These are phyloP conservation scores for Sugiyamaella paludigena DNA, from an alignment of 1,139 yeast species.

Conservation along the genomic window DNA sequence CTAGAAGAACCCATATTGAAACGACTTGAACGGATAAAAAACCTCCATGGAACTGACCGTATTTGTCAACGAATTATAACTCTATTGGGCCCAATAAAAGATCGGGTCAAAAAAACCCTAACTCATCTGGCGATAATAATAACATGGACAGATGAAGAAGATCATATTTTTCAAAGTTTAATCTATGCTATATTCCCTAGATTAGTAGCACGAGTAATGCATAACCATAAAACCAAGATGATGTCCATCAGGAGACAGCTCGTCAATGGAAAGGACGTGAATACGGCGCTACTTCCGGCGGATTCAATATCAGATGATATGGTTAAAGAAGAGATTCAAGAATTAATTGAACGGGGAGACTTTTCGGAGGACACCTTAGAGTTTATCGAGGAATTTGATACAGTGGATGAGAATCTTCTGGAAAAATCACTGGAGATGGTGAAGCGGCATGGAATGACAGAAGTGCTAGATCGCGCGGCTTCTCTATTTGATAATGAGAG, in stretches of 20 bases:
- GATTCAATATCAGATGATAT: background rate
- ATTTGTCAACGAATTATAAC: background rate
- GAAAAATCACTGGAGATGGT: background rate
- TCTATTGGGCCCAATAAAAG: slow-evolving; percentile 1
- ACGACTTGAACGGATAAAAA: background rate
- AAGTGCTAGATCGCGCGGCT: background rate
- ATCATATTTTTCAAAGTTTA: background rate
- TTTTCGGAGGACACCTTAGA: slow-evolving; percentile 1
- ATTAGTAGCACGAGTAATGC: background rate
- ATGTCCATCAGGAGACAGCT: too few relatives aligned
- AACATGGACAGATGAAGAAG: slow-evolving; percentile 2
- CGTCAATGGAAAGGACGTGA: too few relatives aligned
- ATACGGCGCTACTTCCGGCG: too few relatives aligned
- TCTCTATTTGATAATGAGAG: background rate
- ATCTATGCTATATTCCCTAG: slow-evolving; percentile 5
- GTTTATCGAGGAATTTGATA: background rate
- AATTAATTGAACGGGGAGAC: slow-evolving; percentile 1
- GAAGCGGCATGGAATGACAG: background rate
- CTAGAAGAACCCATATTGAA: too few relatives aligned
- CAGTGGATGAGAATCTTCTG: too few relatives aligned
- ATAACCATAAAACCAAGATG: too few relatives aligned
- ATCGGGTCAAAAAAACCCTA: background rate
- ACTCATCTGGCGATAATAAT: too few relatives aligned
- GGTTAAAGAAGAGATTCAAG: background rate
- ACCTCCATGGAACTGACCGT: slow-evolving; percentile 1